Evolutionary conservation across 2,329 filamentous ascomycete species (phyloP).

Genomic region (Exophiala bonariae): DNA sequence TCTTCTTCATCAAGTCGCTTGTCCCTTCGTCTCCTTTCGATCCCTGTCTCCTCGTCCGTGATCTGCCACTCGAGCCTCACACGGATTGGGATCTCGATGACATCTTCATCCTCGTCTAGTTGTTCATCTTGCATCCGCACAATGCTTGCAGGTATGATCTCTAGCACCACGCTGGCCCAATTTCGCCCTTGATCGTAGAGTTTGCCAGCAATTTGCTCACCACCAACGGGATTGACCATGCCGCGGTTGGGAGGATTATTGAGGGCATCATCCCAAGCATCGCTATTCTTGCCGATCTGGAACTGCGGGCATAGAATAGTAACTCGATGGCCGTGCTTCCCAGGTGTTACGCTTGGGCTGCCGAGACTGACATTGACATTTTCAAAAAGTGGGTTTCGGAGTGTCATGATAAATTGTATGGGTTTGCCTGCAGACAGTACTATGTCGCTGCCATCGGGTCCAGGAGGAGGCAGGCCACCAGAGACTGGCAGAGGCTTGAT

Average conservation of each 20-base stretch:
- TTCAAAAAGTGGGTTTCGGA: slow-evolving; percentile 94
- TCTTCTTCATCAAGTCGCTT: slow-evolving; percentile 41
- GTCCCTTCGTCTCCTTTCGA: slow-evolving; percentile 35
- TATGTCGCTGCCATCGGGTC: slow-evolving; percentile 39
- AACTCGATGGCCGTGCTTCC: slow-evolving; percentile 73
- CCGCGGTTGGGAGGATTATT: slow-evolving; percentile 45
- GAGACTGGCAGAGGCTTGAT: slow-evolving; percentile 54
- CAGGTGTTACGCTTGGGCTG: slow-evolving; percentile 76
- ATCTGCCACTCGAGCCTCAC: slow-evolving; percentile 81
- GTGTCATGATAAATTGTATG: slow-evolving; percentile 80
- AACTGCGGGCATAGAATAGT: slow-evolving; percentile 95
- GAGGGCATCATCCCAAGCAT: slow-evolving; percentile 88
- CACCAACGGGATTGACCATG: slow-evolving; percentile 43
- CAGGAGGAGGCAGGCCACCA: slow-evolving; percentile 28
- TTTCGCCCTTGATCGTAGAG: slow-evolving; percentile 94
- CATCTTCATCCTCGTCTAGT: slow-evolving; percentile 57
- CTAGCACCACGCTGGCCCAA: slow-evolving; percentile 91
- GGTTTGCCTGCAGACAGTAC: slow-evolving; percentile 51
- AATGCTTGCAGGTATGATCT: slow-evolving; percentile 68
- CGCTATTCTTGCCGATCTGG: slow-evolving; percentile 90
- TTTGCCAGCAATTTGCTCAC: slow-evolving; percentile 81
- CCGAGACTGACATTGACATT: slow-evolving; percentile 82
- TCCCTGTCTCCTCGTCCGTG: slow-evolving; percentile 46
- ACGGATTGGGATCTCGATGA: slow-evolving; percentile 90
- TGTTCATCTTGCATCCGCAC: slow-evolving; percentile 29